Base-by-base conservation (phyloP, 345 rosid species). In the Citrus unshiu region DNA sequence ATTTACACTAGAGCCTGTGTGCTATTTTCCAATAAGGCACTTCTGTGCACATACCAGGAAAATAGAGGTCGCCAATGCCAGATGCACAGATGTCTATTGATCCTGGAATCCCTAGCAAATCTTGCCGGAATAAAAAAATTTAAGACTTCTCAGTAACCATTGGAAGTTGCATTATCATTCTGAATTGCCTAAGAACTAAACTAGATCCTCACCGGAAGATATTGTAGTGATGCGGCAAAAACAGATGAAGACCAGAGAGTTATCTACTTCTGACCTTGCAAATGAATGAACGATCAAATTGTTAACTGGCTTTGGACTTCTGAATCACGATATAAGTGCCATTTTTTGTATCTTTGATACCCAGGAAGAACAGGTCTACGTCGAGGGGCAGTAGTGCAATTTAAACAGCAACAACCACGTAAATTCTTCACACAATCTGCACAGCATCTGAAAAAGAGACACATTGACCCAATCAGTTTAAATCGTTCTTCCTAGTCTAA, bases 361-460 rank as follows among this genome's bases (percentile, higher is more conserved):
- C 91, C 93, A 60, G 92, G 90, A 72, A 96, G 87, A 80, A 91
- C 83, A 32, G 99, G 98, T 82, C 99, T 89, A 75, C 87, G 83
- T 56, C 98, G 94, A 68, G 92, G 88, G 37, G 97, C 95, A 70
- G 85, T 82, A 5, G 83, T 87, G 84, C 97, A 96, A 77, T 80
- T 75, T 37, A 82, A 83, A 85, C 94, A 81, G 86, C 98, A 94
- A 56, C 99, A 91, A 49, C 98, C 99, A 56, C 85, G 80, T 46
- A 93, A 84, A 86, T 83, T 78, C 77, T 79, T 81, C 58, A 88
- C 65, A 73, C 98, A 94, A 46, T 82, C 84, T 60, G 59, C 30
- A 80, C 97, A 94, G 81, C 97, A 91, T 78, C 99, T 94, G 92
- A 68, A 85, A 60, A 24, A 37, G 66, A 77, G 46, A 82, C 29